These are phyloP conservation scores for Astragalus glycyphyllos DNA, from an alignment of 306 rosid species.

Conservation along the genomic window DNA sequence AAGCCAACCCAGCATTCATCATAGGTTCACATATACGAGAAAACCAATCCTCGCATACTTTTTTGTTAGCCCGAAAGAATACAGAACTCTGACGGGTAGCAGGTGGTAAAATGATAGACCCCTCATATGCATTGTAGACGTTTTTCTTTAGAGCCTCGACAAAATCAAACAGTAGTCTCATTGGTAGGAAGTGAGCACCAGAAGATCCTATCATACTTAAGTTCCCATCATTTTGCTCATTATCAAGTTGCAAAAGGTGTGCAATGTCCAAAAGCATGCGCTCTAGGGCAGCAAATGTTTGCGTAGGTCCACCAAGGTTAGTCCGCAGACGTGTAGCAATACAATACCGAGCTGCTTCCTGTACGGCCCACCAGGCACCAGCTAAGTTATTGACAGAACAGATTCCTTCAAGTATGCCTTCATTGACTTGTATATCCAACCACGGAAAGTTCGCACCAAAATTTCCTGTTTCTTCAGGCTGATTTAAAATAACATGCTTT, in stretches of 20 bases:
- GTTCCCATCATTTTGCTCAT: conserved; percentile 88
- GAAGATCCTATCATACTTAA: conserved; percentile 90
- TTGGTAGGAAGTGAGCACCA: conserved; percentile 93
- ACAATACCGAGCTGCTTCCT: conserved; percentile 94
- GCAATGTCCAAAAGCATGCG: conserved; percentile 95
- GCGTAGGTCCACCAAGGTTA: conserved; percentile 97
- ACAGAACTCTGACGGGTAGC: conserved; percentile 83
- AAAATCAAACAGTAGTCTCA: conserved; percentile 86
- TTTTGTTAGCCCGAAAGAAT: conserved; percentile 94
- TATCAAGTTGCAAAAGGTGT: conserved; percentile 84
- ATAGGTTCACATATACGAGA: conserved; percentile 98
- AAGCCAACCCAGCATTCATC: conserved; percentile 97
- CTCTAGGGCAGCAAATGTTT: conserved; percentile 94
- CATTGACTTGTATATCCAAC: conserved; percentile 81
- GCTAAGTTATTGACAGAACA: conserved; percentile 85
- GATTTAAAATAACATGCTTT: conserved; percentile 62
- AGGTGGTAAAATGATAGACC: conserved; percentile 82
- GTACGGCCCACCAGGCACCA: conserved; percentile 96
- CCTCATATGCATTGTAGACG: conserved; percentile 95
- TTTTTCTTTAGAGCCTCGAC: conserved; percentile 95
- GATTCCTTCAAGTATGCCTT: conserved; percentile 67
- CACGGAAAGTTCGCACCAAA: conserved; percentile 59
- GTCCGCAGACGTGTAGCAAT: conserved; percentile 86
- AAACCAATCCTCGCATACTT: conserved; percentile 99
- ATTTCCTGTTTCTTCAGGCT: conserved; percentile 73